These are phyloP conservation scores for Physcomitrellopsis africana DNA, from an alignment of 225 moss, liverwort and hornwort genomes.

Conservation along the genomic window DNA sequence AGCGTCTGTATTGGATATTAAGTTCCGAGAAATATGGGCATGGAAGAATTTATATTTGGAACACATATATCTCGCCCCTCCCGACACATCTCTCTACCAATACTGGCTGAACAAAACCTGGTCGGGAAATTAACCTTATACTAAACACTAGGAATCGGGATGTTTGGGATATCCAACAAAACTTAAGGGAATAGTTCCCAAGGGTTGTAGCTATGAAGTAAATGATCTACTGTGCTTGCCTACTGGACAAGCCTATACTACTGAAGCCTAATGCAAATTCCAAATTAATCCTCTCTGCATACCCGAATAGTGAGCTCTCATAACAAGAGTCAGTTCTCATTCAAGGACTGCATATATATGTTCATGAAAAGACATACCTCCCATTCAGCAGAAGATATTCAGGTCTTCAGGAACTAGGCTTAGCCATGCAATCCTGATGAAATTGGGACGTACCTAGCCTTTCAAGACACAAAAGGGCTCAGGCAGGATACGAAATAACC, in stretches of 20 bases:
- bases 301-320: constrained; percentile 25
- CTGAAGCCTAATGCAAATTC: constrained; percentile 28
- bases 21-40: too few species aligned
- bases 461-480: not conserved
- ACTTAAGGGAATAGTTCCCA: not conserved
- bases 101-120: too few species aligned
- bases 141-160: too few species aligned
- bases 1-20: too few species aligned
- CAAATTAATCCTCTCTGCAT: constrained; percentile 25
- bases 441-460: constrained; percentile 12
- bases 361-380: constrained; percentile 14
- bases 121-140: too few species aligned
- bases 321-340: constrained; percentile 24
- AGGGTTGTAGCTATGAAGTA: constrained; percentile 7
- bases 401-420: constrained; percentile 23
- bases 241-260: constrained; percentile 22
- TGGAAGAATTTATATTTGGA: too few species aligned
- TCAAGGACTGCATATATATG: constrained; percentile 24
- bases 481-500: constrained; percentile 16
- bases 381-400: constrained; percentile 16
- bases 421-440: constrained; percentile 26
- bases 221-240: constrained; percentile 22
- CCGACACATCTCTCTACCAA: too few species aligned
- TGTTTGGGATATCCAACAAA: too few species aligned
- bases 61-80: too few species aligned